phyloP scores from a whole-genome alignment of 1,284 basidiomycete genomes.

The Peniophora sp. region DNA sequence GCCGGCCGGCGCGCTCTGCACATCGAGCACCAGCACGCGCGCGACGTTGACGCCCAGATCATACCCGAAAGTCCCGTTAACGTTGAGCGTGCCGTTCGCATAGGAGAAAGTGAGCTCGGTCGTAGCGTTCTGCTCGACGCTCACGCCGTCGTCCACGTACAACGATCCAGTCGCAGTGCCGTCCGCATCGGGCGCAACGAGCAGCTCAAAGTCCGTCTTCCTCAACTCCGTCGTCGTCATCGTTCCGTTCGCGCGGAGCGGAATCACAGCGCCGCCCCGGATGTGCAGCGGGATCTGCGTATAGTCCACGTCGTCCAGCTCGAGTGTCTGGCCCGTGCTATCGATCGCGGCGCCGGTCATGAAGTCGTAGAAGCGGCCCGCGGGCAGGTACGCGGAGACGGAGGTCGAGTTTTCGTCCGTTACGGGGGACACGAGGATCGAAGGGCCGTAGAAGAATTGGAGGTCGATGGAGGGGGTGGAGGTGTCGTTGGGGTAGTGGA shows the following conservation, averaged over 20 bases:
- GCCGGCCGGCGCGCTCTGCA: conserved; percentile 23
- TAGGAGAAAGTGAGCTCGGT: conserved; percentile 41
- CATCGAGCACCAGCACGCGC: conserved; percentile 37
- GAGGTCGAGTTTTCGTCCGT: conserved; percentile 53
- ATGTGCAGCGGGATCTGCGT: conserved; percentile 58
- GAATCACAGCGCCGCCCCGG: conserved; percentile 49
- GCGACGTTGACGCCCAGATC: conserved; percentile 33
- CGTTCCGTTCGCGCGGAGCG: conserved; percentile 41
- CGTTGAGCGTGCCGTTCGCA: conserved; percentile 30
- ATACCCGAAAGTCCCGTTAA: conserved; percentile 45
- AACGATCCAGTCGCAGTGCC: conserved; percentile 44
- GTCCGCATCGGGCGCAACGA: conserved; percentile 44
- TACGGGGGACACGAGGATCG: conserved; percentile 62
- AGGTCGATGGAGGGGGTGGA: conserved; percentile 53
- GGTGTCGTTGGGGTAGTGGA: conserved; percentile 54
- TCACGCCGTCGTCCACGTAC: conserved; percentile 60
- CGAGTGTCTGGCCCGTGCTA: conserved; percentile 37
- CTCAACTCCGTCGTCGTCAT: conserved; percentile 55
- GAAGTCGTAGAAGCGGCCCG: conserved; percentile 62
- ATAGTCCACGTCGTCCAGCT: conserved; percentile 41
- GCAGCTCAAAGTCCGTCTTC: conserved; percentile 50
- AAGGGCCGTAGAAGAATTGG: conserved; percentile 63
- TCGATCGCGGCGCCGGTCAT: conserved; percentile 37
- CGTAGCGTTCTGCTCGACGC: conserved; percentile 31
- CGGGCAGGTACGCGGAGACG: conserved; percentile 54